Percentiles rank a stretch among this genome's conserved stretches.
Conservation (phyloP, 2,329 filamentous ascomycete genomes). For the Calonectria multiphialidica region DNA sequence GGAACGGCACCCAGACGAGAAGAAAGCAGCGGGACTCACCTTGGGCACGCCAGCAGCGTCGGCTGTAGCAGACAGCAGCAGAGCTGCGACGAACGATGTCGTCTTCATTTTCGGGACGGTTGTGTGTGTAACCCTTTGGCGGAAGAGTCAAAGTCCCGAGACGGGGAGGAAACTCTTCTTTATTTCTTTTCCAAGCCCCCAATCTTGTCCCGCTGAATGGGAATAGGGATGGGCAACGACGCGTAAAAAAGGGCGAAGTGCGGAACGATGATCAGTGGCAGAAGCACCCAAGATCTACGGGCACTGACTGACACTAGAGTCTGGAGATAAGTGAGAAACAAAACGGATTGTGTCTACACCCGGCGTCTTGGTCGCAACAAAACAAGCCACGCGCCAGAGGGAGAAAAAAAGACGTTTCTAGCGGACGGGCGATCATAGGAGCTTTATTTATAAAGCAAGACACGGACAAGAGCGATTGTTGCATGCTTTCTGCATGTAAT, state of each 20-base stretch:
- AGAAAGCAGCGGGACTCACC: slow-evolving; percentile 31
- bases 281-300: slow-evolving; percentile 12
- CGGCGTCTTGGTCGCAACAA: background rate
- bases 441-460: slow-evolving; percentile 18
- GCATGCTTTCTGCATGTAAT: slow-evolving; percentile 18
- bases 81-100: slow-evolving; percentile 45
- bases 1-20: background rate
- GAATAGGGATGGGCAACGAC: background rate
- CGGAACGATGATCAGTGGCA: slow-evolving; percentile 4
- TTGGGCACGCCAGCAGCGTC: slow-evolving; percentile 39
- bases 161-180: background rate
- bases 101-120: slow-evolving; percentile 48
- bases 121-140: background rate
- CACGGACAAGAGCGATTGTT: slow-evolving; percentile 3
- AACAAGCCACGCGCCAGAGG: background rate
- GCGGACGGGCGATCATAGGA: slow-evolving; percentile 1
- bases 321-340: background rate
- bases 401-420: background rate
- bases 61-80: slow-evolving; percentile 46
- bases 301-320: slow-evolving; percentile 6
- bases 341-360: background rate
- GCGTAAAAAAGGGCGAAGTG: slow-evolving; percentile 3
- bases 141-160: background rate
- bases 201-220: background rate
- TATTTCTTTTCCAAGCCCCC: background rate